Evolutionary conservation across 2,329 filamentous ascomycete species (phyloP).

Genomic region (Scortechinia acanthostroma): DNA sequence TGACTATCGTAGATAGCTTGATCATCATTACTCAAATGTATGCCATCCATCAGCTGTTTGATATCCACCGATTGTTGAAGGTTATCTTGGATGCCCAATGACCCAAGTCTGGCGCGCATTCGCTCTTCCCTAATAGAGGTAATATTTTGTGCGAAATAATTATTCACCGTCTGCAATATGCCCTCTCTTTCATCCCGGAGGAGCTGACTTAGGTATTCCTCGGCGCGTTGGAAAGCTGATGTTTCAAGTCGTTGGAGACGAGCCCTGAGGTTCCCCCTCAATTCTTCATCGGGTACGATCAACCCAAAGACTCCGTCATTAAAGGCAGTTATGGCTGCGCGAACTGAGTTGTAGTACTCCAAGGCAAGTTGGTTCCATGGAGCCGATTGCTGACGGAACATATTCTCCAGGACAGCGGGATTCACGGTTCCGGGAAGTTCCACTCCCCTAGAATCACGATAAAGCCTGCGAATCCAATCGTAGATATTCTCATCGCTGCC

Average conservation of each 20-base stretch:
- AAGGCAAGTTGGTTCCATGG: background rate
- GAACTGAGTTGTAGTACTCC: background rate
- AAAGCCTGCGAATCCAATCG: background rate
- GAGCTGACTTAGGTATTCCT: background rate
- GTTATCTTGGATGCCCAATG: background rate
- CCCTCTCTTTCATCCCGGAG: background rate
- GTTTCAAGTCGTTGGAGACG: too few relatives aligned
- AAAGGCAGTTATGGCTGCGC: background rate
- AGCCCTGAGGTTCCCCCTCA: background rate
- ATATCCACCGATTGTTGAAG: background rate
- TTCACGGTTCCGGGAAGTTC: background rate
- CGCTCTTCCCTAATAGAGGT: background rate
- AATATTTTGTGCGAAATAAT: background rate
- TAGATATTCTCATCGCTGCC: background rate
- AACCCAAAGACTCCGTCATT: too few relatives aligned
- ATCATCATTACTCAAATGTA: slow-evolving; percentile 10
- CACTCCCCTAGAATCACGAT: background rate
- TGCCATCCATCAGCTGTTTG: background rate
- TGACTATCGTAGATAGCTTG: slow-evolving; percentile 15
- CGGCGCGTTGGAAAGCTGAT: background rate
- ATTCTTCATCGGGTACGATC: background rate
- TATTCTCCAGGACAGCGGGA: background rate
- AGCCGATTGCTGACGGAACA: background rate
- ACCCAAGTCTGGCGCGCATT: background rate
- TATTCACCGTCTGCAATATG: background rate